Base-by-base conservation (phyloP, 2,329 filamentous ascomycete genomes). In the Fusarium sp. region DNA sequence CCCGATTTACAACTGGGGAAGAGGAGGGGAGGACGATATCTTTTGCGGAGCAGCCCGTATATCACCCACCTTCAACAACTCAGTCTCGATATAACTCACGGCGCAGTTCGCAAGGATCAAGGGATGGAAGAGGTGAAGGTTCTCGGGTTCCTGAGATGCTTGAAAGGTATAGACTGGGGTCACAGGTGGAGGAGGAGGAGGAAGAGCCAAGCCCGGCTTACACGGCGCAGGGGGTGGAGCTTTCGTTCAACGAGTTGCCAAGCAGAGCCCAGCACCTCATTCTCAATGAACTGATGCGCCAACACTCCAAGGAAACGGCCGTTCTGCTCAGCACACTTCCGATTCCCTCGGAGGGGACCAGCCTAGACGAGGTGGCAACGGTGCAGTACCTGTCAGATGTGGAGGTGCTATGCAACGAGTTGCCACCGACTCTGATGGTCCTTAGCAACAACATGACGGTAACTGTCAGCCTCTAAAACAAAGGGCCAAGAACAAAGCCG, bases 391-490 rank as follows among this genome's bases (percentile, higher is more conserved):
- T 97, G 57, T 92, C 89, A 59, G 93, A 95, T 81, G 85, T 96
- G 69, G 93, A 96, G 81, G 89, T 96, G 3, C 83, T 97, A 67
- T 96, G 93, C 81, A 89, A 92, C 77, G 92, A 90, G 13, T 84
- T 96, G 70, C 94, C 94, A 31, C 94, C 94, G 1, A 90, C 91
- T 54, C 81, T 97, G 77, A 84, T 97, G 81, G 93, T 97, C 42
- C 89, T 97, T 82, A 95, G 93, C 82, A 97, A 97, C 82, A 94
- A 92, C 78, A 95, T 97, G 93, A 97, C 94, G 18, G 94, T 97
- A 56, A 97, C 93, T 8, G 93, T 93, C 78, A 93, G 91, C 80
- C 82, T 94, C 70, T 94, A 76, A 64, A 68, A 69, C 61, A 66
- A 71, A 57, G 47, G 59, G 59, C 24, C 24, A 52, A 34, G 63